These are phyloP conservation scores for Xylaria palmicola DNA, from an alignment of 495 filamentous ascomycete genomes.

Conservation along the genomic window DNA sequence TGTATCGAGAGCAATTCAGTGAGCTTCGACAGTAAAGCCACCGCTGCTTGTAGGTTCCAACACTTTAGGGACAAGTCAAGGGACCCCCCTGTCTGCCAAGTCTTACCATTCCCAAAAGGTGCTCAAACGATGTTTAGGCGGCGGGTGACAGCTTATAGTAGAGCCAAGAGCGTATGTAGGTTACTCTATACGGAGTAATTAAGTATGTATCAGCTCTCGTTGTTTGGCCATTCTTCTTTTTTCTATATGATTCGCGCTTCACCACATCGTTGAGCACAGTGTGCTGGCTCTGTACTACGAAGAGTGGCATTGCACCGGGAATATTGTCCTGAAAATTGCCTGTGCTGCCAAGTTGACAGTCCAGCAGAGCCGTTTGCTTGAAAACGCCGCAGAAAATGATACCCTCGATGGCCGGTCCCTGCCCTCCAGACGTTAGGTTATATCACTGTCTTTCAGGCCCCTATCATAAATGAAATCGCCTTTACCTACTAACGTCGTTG, in stretches of 20 bases:
- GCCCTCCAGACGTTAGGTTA: constrained; percentile 41
- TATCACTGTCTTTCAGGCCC: constrained; percentile 33
- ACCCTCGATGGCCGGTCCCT: constrained; percentile 43
- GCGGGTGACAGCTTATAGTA: not conserved
- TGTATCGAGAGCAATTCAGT: too few relatives aligned
- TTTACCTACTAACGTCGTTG: constrained; percentile 46
- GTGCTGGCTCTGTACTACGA: not conserved
- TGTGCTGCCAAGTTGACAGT: constrained; percentile 30
- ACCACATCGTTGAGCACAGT: not conserved
- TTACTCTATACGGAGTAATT: not conserved
- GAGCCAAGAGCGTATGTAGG: not conserved
- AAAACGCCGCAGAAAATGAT: constrained; percentile 50
- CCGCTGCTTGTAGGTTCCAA: not conserved
- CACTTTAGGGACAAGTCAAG: too few relatives aligned
- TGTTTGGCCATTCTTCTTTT: not conserved
- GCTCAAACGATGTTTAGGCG: not conserved
- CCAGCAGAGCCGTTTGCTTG: constrained; percentile 39
- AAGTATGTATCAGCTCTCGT: not conserved
- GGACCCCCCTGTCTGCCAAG: constrained; percentile 7
- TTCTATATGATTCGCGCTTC: not conserved
- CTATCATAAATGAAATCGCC: constrained; percentile 52
- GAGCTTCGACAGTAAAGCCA: not conserved
- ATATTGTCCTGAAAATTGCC: not conserved
- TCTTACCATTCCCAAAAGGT: not conserved
- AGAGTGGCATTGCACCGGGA: not conserved